Percentiles rank a stretch among this genome's conserved stretches.
Evolutionary conservation across 1,139 yeast species (phyloP).

Genomic region (Chernovozyma sophiae-reginae): DNA sequence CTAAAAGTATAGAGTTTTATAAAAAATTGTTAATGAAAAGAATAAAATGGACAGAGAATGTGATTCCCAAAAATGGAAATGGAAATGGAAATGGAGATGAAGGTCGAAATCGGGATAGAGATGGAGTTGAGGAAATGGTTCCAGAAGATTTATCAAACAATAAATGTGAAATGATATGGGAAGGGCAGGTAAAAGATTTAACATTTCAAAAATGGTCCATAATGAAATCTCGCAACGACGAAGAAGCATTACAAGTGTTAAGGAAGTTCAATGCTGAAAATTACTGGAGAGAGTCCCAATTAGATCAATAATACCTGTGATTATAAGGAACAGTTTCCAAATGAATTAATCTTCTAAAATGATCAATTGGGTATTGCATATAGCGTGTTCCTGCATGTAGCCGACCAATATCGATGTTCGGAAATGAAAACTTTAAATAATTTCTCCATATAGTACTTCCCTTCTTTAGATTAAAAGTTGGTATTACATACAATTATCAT

Average conservation of each 20-base stretch:
- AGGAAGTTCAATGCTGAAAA: slow-evolving; percentile 49
- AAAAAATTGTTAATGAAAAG: slow-evolving; percentile 58
- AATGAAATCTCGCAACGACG: slow-evolving; percentile 47
- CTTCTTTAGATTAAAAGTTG: neutral
- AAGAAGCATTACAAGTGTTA: slow-evolving; percentile 51
- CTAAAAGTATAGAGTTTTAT: slow-evolving; percentile 55
- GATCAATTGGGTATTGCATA: slow-evolving; percentile 1
- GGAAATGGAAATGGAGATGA: slow-evolving; percentile 4
- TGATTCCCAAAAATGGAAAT: slow-evolving; percentile 20
- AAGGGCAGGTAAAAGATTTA: slow-evolving; percentile 57
- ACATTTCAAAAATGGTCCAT: slow-evolving; percentile 62
- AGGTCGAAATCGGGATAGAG: slow-evolving; percentile 6
- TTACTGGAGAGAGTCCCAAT: slow-evolving; percentile 53
- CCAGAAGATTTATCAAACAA: slow-evolving; percentile 43
- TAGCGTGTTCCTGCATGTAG: slow-evolving; percentile 1
- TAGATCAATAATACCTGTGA: neutral
- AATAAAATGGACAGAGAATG: slow-evolving; percentile 64
- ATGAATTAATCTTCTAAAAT: too few species aligned
- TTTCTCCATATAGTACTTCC: too few species aligned
- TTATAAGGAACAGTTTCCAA: too few species aligned
- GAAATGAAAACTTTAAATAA: neutral
- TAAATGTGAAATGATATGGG: slow-evolving; percentile 63
- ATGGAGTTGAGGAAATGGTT: neutral
- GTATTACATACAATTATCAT: too few species aligned
- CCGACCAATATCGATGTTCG: slow-evolving; percentile 2